Evolutionary conservation across 371 early-diverging fungal species (phyloP), one percentile per base, ranked within the genome.

Genomic region (Zopfochytrium polystomum): DNA sequence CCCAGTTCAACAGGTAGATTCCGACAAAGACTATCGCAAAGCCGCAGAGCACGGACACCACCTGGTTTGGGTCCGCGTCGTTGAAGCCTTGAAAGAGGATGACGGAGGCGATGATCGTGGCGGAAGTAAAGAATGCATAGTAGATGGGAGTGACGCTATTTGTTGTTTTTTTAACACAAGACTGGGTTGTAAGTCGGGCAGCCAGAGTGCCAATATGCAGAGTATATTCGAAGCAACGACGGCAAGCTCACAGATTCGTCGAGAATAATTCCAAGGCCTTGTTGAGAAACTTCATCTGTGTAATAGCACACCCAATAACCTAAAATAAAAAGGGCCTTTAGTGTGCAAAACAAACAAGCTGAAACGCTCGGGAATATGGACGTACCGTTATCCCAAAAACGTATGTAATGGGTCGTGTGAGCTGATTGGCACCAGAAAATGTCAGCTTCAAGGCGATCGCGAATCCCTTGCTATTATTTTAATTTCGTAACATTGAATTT

Each of bases 1-100:
- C 58, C 3, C 60, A 57, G 42, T 89, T 89, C 62, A 94, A 74
- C 66, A 91, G 68, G 73, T 89, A 89, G 3, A 76, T 94, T 23
- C 95, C 94, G 31, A 90, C 84, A 67, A 93, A 95, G 55, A 93
- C 91, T 52, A 90, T 90, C 23, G 90, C 65, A 63, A 95, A 95
- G 0, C 95, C 95, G 68, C 83, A 84, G 50, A 95, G 84, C 42
- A 95, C 75, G 22, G 90, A 89, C 1, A 88, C 79, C 33, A 92
- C 78, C 63, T 92, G 58, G 9, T 47, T 20, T 58, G 49, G 49
- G 23, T 15, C 25, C 9, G 48, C 48, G 7, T 48, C 48, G 48
- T 48, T 13, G 48, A 48, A 20, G 15, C 48, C 48, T 48, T 42
- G 42, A 42, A 42, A 42, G 42, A 81, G 71, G 18, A 80, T 50